These are phyloP conservation scores for Raphidocelis subcapitata DNA, from an alignment of 139 green algal species.

Conservation along the genomic window DNA sequence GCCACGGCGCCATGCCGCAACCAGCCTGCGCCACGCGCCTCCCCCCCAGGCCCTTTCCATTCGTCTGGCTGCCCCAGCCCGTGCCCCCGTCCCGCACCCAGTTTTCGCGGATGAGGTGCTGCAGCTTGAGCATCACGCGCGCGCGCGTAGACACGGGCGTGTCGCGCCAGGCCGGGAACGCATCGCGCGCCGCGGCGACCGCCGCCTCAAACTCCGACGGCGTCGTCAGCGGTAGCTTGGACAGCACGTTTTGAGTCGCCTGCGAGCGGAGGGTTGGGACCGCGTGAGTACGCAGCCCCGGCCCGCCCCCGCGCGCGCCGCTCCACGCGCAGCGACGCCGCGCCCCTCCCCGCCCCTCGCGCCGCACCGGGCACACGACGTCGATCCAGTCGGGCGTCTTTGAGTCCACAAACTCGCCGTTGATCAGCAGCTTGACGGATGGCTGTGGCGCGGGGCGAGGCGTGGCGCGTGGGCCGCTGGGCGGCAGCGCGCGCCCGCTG, in stretches of 20 bases:
- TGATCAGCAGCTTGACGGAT: slow-evolving; percentile 54
- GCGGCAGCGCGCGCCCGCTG: background rate
- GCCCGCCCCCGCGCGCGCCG: too few species aligned
- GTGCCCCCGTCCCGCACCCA: slow-evolving; percentile 66
- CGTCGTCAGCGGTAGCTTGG: slow-evolving; percentile 76
- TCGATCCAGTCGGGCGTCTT: slow-evolving; percentile 63
- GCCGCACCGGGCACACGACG: slow-evolving; percentile 77
- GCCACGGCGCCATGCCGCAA: background rate
- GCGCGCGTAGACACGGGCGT: slow-evolving; percentile 73
- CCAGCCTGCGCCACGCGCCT: too few species aligned
- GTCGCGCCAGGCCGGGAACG: slow-evolving; percentile 80
- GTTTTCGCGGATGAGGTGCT: slow-evolving; percentile 86
- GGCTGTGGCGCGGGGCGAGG: slow-evolving; percentile 2
- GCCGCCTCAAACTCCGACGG: slow-evolving; percentile 84
- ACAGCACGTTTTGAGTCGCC: slow-evolving; percentile 88
- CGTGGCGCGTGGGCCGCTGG: too few species aligned
- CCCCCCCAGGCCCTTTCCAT: too few species aligned
- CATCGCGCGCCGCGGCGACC: slow-evolving; percentile 74
- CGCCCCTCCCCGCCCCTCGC: background rate
- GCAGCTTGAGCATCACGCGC: slow-evolving; percentile 92
- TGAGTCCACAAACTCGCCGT: slow-evolving; percentile 75
- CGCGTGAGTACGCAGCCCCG: background rate
- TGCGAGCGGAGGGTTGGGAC: slow-evolving; percentile 12
- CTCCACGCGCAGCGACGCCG: too few species aligned
- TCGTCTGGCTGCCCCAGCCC: too few species aligned